Conservation (phyloP, 441 rosid species). For the Corymbia calophylla region DNA sequence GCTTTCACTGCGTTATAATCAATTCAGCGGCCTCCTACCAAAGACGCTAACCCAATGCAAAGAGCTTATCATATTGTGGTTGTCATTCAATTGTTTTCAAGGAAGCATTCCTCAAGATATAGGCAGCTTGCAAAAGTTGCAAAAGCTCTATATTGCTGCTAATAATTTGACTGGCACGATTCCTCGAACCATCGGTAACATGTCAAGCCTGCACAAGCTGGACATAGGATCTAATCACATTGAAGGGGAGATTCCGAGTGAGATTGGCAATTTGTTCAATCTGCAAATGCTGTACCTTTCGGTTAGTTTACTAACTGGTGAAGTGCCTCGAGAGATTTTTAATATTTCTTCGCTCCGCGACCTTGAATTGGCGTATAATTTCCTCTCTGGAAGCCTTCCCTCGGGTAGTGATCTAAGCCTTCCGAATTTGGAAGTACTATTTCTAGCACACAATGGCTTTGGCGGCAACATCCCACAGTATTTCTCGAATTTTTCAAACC, state of each 20-base stretch:
- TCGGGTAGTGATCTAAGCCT: background rate
- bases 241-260: background rate
- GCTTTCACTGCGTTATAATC: background rate
- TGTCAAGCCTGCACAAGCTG: background rate
- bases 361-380: accelerated
- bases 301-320: background rate
- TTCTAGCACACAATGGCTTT: accelerated
- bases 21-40: background rate
- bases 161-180: background rate
- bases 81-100: background rate
- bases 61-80: background rate
- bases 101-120: background rate
- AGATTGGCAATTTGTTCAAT: background rate
- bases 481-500: background rate
- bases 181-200: background rate
- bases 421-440: accelerated
- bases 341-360: background rate
- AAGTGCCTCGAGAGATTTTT: background rate
- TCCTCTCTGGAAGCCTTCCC: background rate
- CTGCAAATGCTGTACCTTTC: accelerated
- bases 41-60: background rate
- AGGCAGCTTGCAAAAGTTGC: background rate
- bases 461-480: background rate
- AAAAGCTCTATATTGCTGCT: accelerated
- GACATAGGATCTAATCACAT: accelerated